Base-by-base conservation (phyloP, 2,329 filamentous ascomycete genomes). In the Harringtonia lauricola region DNA sequence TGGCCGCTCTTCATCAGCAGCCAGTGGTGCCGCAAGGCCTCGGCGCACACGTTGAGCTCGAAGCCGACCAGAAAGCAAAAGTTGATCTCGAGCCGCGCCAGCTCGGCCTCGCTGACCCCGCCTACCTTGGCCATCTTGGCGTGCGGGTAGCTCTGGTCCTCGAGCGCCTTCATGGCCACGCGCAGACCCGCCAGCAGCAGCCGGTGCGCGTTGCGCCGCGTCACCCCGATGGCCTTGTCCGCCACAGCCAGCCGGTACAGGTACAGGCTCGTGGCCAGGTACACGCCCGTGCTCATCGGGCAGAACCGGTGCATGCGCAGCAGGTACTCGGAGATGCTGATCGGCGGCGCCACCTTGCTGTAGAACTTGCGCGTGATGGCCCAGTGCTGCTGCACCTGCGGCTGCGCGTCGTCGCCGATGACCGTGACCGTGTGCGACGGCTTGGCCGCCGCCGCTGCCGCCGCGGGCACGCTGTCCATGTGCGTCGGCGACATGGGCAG, bases 291-390 rank as follows among this genome's bases (percentile, higher is more conserved):
- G 49, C 86, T 94, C 76, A 95, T 88, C 4, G 92, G 89, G 57
- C 90, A 96, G 65, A 84, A 95, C 46, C 79, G 79, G 64, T 96
- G 89, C 46, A 96, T 76, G 15, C 90, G 84, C 55, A 81, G 70
- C 21, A 96, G 74, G 58, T 96, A 98, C 50, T 92, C 83, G 56
- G 83, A 77, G 38, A 95, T 72, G 30, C 79, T 74, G 51, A 96
- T 90, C 12, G 84, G 81, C 18, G 92, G 90, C 15, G 87, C 79
- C 41, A 80, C 77, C 59, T 92, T 95, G 51, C 84, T 90, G 67
- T 92, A 94, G 64, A 98, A 98, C 56, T 92, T 92, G 52, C 88
- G 80, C 17, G 86, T 87, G 51, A 96, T 86, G 51, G 87, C 83
- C 49, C 80, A 81, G 57, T 92, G 84, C 59, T 95, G 89, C 29